Evolutionary conservation across 2,329 filamentous ascomycete species (phyloP), one percentile per base, ranked within the genome.

Genomic region (Fusarium sp.): DNA sequence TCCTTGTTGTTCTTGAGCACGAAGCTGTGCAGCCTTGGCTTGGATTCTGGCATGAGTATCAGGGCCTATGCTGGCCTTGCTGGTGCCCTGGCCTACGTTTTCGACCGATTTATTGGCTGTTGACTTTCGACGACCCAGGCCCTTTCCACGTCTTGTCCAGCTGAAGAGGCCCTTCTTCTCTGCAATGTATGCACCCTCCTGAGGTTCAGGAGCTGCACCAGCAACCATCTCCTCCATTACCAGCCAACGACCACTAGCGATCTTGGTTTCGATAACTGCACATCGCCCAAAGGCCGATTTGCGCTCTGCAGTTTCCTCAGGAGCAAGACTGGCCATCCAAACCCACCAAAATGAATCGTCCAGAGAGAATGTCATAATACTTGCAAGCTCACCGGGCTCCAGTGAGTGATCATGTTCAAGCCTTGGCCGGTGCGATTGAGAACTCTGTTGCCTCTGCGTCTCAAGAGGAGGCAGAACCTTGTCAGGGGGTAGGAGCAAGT

Each of bases 301-400:
- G 64, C 96, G 89, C 46, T 91, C 87, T 0, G 89, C 81, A 0
- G 94, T 92, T 81, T 99, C 96, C 75, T 99, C 96, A 1, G 90
- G 92, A 3, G 95, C 94, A 75, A 99, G 83, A 84, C 95, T 98
- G 73, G 90, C 97, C 86, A 99, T 98, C 96, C 96, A 99, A 6
- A 98, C 96, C 95, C 96, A 98, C 96, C 96, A 99, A 79, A 99
- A 99, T 2, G 94, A 92, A 78, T 98, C 95, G 74, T 99, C 96
- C 8, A 99, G 85, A 67, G 96, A 91, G 59, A 98, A 88, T 37
- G 87, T 87, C 24, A 88, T 92, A 76, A 99, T 97, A 77, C 94
- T 98, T 29, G 96, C 96, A 59, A 99, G 86, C 84, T 99, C 96
- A 52, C 94, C 96, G 1, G 95, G 96, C 69, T 98, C 94, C 1